Conservation (phyloP, 768 basidiomycete genomes). For the Jaapia argillacea region DNA sequence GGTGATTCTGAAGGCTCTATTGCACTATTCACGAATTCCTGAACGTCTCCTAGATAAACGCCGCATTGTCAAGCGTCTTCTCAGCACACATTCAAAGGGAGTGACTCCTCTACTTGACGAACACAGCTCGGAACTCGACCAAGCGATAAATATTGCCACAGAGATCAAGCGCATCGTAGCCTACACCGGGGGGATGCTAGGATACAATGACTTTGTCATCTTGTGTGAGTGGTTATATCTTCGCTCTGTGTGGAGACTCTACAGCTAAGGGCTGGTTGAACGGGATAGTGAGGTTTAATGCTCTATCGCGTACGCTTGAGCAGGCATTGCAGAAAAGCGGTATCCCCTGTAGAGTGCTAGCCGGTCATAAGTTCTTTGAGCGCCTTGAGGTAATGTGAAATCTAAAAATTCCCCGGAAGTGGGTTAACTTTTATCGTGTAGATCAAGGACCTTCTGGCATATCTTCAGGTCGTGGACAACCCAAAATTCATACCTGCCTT, state of each 20-base stretch:
- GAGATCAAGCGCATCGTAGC: conserved; percentile 77
- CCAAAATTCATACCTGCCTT: conserved; percentile 58
- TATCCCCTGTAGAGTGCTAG: conserved; percentile 70
- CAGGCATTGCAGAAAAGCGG: conserved; percentile 63
- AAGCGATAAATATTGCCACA: conserved; percentile 60
- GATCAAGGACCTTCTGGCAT: conserved; percentile 78
- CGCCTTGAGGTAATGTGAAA: conserved; percentile 54
- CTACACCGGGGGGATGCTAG: conserved; percentile 57
- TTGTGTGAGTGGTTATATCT: conserved; percentile 40
- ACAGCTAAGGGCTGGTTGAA: neutral
- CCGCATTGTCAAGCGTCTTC: conserved; percentile 66
- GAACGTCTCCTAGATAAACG: conserved; percentile 63
- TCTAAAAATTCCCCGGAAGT: neutral
- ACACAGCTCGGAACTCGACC: conserved; percentile 45
- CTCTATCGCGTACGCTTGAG: conserved; percentile 69
- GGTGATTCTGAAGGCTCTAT: conserved; percentile 30
- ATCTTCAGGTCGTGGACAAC: conserved; percentile 78
- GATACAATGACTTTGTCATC: conserved; percentile 74
- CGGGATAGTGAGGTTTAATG: conserved; percentile 67
- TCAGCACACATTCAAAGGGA: conserved; percentile 55
- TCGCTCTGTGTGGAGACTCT: neutral
- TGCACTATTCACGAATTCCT: neutral
- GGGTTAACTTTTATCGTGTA: conserved; percentile 13
- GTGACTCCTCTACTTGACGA: no score
- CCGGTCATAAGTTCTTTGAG: conserved; percentile 83